Base-by-base conservation (phyloP, 805 yeast genomes). In the Kodamaea fukazawae region DNA sequence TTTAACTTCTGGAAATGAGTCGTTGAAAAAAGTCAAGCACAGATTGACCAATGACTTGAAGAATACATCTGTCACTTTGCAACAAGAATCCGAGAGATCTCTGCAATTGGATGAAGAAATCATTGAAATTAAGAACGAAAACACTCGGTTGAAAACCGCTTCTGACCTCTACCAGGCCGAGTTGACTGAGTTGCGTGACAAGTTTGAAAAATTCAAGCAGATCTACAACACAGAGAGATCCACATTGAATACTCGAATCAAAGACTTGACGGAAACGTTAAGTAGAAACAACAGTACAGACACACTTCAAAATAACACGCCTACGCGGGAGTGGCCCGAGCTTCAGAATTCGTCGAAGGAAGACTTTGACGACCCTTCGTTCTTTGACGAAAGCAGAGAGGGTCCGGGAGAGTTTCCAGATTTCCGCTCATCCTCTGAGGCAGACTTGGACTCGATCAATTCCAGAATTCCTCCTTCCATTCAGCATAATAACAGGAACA, bases 41-140 rank as follows among this genome's bases (percentile, higher is more conserved):
- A 63, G 61, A 36, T 36, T 67, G 22, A 45, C 63, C 3, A 53
- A 59, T 32, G 79, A 74, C 40, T 39, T 71, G 40, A 66, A 67
- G 29, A 47, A 50, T 20, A 35, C 34, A 8, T 20, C 23, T 7
- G 30, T 27, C n/a, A 27, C 30, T 27, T 27, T 27, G 23, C 23
- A 20, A 8, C 23, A 20, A 20, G 23, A 32, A 20, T 14, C 34
- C 18, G 34, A 32, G 22, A 5, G n/a, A 13, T 8, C 34, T 3
- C 18, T n/a, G 10, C 25, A 9, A 14, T 48, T 45, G 34, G 44
- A 37, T 25, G 41, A 17, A 39, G 51, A 48, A 33, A 41, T 26
- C 13, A 49, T 34, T 18, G 52, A 47, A 20, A 26, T 38, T 6
- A 41, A 46, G n/a, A 46, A 50, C 3, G 37, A 57, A n/a, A 42